Percentiles rank a stretch among this genome's conserved stretches.
phyloP scores from a whole-genome alignment of 2,329 filamentous ascomycete species.

The Colletotrichum sojae region DNA sequence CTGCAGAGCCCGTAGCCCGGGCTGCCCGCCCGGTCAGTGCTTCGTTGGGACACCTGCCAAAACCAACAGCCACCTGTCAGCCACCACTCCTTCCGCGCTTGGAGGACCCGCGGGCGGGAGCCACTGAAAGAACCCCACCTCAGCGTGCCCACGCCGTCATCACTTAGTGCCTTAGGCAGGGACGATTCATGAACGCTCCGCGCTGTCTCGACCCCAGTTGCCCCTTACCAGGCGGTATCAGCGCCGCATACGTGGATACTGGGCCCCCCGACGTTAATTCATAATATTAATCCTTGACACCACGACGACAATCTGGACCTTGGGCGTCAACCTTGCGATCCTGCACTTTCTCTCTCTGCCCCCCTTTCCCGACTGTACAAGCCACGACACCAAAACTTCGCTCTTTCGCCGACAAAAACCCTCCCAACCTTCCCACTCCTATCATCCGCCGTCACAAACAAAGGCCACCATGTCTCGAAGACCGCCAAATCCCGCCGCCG shows the following conservation, averaged over 20 bases:
- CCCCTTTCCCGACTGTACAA: constrained; percentile 11
- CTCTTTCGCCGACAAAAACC: too few species aligned
- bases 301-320: constrained; percentile 21
- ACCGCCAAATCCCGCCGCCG: constrained; percentile 81
- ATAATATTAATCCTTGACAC: constrained; percentile 34
- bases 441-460: constrained; percentile 1
- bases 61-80: constrained; percentile 16
- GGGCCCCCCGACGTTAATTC: constrained; percentile 10
- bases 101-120: too few species aligned
- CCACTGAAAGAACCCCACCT: constrained; percentile 29
- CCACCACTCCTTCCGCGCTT: constrained; percentile 7
- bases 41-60: not conserved
- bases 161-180: constrained; percentile 40
- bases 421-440: not conserved
- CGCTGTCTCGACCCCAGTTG: constrained; percentile 30
- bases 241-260: constrained; percentile 26
- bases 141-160: constrained; percentile 26
- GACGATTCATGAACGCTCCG: constrained; percentile 11
- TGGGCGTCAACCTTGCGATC: constrained; percentile 34
- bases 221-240: constrained; percentile 39
- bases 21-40: too few species aligned
- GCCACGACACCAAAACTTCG: constrained; percentile 1
- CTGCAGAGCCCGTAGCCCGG: not conserved
- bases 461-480: constrained; percentile 80
- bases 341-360: constrained; percentile 1